phyloP scores from a whole-genome alignment of 768 basidiomycete species.

The Amanita exitialis region DNA sequence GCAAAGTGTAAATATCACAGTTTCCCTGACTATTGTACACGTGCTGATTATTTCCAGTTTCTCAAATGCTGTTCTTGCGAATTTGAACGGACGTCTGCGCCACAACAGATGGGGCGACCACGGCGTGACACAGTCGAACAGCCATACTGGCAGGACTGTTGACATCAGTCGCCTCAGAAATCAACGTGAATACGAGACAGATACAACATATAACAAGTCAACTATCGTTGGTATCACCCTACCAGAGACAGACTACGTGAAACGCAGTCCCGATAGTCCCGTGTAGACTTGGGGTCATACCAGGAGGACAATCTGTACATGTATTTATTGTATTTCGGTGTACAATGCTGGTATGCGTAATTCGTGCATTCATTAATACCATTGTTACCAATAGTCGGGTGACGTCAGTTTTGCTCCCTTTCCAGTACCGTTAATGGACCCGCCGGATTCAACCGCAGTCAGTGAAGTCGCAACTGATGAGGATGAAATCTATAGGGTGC shows the following conservation, averaged over 20 bases:
- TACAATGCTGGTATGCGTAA: neutral
- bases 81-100: slow-evolving; percentile 4
- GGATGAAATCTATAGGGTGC: neutral
- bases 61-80: slow-evolving; percentile 5
- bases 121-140: neutral
- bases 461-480: neutral
- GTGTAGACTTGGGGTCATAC: neutral
- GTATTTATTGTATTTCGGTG: neutral
- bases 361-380: neutral
- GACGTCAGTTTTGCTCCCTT: neutral
- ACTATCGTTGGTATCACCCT: neutral
- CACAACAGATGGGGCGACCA: slow-evolving; percentile 5
- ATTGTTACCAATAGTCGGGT: neutral
- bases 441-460: neutral
- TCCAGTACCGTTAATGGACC: neutral
- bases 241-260: neutral
- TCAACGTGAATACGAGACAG: neutral
- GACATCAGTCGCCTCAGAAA: slow-evolving; percentile 5
- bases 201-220: neutral
- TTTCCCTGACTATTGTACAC: neutral
- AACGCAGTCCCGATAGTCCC: neutral
- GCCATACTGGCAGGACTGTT: slow-evolving; percentile 1
- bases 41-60: neutral
- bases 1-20: slow-evolving; percentile 3
- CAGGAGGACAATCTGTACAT: neutral